Evolutionary conservation across 257 asterid species (phyloP).

Genomic region (Lithospermum erythrorhizon): DNA sequence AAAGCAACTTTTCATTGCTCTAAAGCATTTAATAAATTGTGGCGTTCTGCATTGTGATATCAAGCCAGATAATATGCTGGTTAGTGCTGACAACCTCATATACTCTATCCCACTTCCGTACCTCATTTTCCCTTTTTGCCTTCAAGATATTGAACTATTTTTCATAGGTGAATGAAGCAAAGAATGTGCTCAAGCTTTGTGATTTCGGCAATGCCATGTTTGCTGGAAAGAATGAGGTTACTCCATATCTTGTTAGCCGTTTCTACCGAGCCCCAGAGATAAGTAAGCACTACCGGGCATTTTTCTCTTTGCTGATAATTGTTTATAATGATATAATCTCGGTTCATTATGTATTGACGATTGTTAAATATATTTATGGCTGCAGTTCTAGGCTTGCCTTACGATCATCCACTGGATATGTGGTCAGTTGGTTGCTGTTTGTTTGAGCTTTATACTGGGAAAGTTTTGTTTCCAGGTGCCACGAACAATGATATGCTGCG

Average conservation of each 20-base stretch:
- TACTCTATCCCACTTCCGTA: neutral
- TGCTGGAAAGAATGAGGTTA: conserved; percentile 97
- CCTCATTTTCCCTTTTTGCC: neutral
- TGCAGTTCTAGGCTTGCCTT: conserved; percentile 81
- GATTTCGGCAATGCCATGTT: conserved; percentile 99
- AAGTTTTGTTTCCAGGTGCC: conserved; percentile 88
- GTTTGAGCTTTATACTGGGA: conserved; percentile 91
- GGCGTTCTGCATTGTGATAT: conserved; percentile 98
- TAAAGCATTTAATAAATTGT: conserved; percentile 88
- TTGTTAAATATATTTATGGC: conserved; percentile 6
- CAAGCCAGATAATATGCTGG: conserved; percentile 99
- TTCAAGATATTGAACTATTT: neutral
- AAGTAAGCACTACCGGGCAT: conserved; percentile 40
- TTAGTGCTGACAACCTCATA: conserved; percentile 23
- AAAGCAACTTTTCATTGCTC: conserved; percentile 84
- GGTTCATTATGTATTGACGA: neutral
- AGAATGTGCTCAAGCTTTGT: conserved; percentile 83
- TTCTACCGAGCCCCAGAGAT: conserved; percentile 99
- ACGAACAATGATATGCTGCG: conserved; percentile 98
- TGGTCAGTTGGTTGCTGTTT: conserved; percentile 99
- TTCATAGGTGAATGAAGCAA: conserved; percentile 82
- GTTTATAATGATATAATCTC: conserved; percentile 1
- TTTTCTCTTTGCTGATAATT: neutral
- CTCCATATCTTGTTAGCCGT: conserved; percentile 98
- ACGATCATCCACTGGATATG: conserved; percentile 94